Percentiles rank a stretch among this genome's conserved stretches.
These are phyloP conservation scores for Leccinum subtestaceum DNA, from an alignment of 768 basidiomycete genomes.

Conservation along the genomic window DNA sequence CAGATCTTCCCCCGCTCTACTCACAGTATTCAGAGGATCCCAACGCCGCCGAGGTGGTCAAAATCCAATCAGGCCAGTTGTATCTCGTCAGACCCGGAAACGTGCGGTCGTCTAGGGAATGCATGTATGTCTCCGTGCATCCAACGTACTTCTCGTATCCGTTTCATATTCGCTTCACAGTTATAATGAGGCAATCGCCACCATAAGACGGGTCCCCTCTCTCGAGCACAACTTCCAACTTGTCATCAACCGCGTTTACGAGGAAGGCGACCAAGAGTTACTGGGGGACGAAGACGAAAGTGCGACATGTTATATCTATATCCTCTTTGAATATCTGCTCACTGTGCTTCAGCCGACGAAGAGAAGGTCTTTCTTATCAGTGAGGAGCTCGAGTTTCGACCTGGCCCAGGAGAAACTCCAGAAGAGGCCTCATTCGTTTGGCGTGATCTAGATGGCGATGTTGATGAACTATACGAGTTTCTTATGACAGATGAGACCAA, in stretches of 20 bases:
- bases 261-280: slow-evolving; percentile 94
- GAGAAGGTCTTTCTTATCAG: slow-evolving; percentile 91
- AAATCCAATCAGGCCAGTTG: slow-evolving; percentile 88
- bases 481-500: slow-evolving; percentile 76
- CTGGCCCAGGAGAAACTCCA: slow-evolving; percentile 64
- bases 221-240: slow-evolving; percentile 83
- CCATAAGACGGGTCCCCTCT: slow-evolving; percentile 80
- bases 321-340: background rate
- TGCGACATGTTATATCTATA: slow-evolving; percentile 34
- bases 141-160: background rate
- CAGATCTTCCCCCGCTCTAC: slow-evolving; percentile 15
- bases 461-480: slow-evolving; percentile 94
- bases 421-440: slow-evolving; percentile 84
- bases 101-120: slow-evolving; percentile 89
- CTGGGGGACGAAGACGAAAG: slow-evolving; percentile 93
- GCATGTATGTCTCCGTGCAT: slow-evolving; percentile 67
- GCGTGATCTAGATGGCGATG: slow-evolving; percentile 88
- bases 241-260: slow-evolving; percentile 94
- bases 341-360: slow-evolving; percentile 69
- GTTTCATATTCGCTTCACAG: slow-evolving; percentile 40
- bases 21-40: slow-evolving; percentile 70
- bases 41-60: slow-evolving; percentile 91
- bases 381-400: slow-evolving; percentile 84
- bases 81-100: slow-evolving; percentile 89
- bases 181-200: slow-evolving; percentile 93